These are phyloP conservation scores for Phytophthora sansomeana DNA, from an alignment of 352 stramenopile genomes.

Conservation along the genomic window DNA sequence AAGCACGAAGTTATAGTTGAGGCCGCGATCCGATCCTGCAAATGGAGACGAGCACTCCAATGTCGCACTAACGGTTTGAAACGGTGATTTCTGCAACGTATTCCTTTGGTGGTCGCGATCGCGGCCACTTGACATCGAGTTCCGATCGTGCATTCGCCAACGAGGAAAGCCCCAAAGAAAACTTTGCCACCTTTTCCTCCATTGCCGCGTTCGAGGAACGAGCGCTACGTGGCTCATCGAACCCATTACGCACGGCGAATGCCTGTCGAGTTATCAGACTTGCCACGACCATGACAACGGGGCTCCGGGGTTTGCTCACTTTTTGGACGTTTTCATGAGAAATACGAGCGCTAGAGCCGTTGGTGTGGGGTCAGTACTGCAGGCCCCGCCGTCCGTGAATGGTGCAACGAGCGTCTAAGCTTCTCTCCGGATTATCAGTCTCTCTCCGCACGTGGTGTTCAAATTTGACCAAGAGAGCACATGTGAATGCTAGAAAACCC, in stretches of 20 bases:
- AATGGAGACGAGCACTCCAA: conserved; percentile 10
- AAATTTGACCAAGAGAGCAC: conserved; percentile 15
- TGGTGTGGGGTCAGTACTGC: too few relatives aligned
- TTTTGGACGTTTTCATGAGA: background rate
- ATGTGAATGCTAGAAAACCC: background rate
- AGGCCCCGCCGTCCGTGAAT: background rate
- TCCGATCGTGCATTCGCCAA: conserved; percentile 6
- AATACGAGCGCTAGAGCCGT: too few relatives aligned
- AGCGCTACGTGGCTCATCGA: conserved; percentile 34
- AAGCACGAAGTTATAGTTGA: conserved; percentile 10
- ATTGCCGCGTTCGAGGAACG: conserved; percentile 11
- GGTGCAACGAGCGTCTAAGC: conserved; percentile 7
- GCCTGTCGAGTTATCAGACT: conserved; percentile 29
- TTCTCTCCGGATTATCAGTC: background rate
- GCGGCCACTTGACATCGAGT: too few relatives aligned
- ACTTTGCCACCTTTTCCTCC: background rate
- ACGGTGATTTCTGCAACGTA: conserved; percentile 25
- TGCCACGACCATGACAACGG: conserved; percentile 3
- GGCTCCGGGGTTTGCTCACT: background rate
- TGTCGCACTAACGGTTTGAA: conserved; percentile 14
- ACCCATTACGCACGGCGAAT: conserved; percentile 31
- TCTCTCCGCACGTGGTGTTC: background rate
- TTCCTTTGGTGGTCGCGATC: conserved; percentile 21
- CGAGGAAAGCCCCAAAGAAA: background rate
- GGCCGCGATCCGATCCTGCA: conserved; percentile 15